phyloP scores from a whole-genome alignment of 495 filamentous ascomycete species.

The Trichocladium uniseriatum region DNA sequence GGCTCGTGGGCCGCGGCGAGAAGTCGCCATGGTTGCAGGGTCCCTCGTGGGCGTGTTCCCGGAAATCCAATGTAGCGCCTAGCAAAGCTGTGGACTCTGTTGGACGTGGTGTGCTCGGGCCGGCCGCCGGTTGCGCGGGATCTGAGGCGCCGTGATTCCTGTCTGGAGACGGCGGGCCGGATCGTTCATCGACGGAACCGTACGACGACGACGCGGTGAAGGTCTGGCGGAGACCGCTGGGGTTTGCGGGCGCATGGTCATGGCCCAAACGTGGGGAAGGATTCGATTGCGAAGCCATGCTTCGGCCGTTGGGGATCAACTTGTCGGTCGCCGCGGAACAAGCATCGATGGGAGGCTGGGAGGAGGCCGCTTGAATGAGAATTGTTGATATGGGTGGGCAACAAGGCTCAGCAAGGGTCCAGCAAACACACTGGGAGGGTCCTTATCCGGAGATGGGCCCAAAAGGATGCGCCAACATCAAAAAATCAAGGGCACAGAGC shows the following conservation, averaged over 20 bases:
- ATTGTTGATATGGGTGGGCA: background rate
- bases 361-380: background rate
- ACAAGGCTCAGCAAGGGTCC: no score
- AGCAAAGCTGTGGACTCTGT: constrained; percentile 40
- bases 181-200: constrained; percentile 12
- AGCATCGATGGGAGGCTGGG: background rate
- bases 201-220: constrained; percentile 29
- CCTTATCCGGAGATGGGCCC: background rate
- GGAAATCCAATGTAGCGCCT: constrained; percentile 11
- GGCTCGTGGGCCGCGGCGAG: constrained; percentile 52
- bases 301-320: background rate
- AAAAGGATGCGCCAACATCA: background rate
- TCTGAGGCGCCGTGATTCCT: constrained; percentile 3
- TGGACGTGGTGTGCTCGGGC: constrained; percentile 17
- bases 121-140: constrained; percentile 12
- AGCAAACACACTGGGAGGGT: no score
- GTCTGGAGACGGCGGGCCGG: background rate
- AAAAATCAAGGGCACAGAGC: background rate
- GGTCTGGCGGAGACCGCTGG: constrained; percentile 38
- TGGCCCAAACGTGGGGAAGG: constrained; percentile 3
- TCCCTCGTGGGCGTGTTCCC: constrained; percentile 36
- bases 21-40: constrained; percentile 72
- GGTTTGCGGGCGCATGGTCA: constrained; percentile 31
- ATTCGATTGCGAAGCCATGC: constrained; percentile 11
- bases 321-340: background rate